A percentile compares a stretch with the other conserved stretches of the same genome.
phyloP scores from a whole-genome alignment of 2,329 filamentous ascomycete genomes.

The Hypoxylon sp. region DNA sequence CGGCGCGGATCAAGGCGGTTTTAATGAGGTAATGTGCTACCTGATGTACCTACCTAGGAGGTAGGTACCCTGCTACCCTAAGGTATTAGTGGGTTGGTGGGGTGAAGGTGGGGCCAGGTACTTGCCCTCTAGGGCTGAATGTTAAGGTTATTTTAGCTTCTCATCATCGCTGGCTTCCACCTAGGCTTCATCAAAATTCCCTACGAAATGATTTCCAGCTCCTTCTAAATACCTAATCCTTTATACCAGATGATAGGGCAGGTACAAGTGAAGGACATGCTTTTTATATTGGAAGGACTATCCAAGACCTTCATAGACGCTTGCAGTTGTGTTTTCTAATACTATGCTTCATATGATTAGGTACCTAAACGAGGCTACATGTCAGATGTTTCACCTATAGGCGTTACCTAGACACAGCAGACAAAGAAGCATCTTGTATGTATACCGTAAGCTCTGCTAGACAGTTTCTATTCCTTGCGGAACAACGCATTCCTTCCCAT shows the following conservation, averaged over 20 bases:
- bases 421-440: too few species aligned
- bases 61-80: neutral
- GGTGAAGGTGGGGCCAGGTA: neutral
- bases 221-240: too few species aligned
- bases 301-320: neutral
- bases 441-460: too few species aligned
- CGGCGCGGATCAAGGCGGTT: conserved; percentile 13
- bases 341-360: neutral
- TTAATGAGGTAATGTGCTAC: conserved; percentile 21
- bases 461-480: too few species aligned
- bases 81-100: neutral
- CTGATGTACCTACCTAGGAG: too few species aligned
- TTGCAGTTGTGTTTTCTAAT: neutral
- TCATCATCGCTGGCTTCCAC: neutral
- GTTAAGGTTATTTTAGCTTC: conserved; percentile 3
- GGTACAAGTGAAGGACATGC: neutral
- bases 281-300: neutral
- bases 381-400: too few species aligned
- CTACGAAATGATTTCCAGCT: too few species aligned
- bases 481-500: too few species aligned
- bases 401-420: too few species aligned
- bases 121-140: neutral
- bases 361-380: too few species aligned
- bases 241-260: neutral
- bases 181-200: too few species aligned